Percentiles rank a stretch among this genome's conserved stretches.
Conservation (phyloP, 768 basidiomycete genomes). For the Termitomyces sp. region DNA sequence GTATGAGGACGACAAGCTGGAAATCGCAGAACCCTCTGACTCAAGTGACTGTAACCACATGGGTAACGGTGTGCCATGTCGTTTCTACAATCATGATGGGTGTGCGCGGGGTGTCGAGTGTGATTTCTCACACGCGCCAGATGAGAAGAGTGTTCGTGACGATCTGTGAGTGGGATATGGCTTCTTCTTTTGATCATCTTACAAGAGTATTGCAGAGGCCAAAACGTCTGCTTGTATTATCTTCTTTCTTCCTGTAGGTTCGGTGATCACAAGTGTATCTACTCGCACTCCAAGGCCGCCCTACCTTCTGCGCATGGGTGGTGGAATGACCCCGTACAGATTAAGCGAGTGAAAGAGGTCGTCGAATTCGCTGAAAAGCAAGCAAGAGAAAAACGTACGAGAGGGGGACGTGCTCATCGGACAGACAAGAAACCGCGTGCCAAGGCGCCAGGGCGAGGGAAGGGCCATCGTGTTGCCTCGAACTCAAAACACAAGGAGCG, state of each 20-base stretch:
- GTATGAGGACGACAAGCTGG: slow-evolving; percentile 26
- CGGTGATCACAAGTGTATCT: slow-evolving; percentile 28
- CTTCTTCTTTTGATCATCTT: not conserved
- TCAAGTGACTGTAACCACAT: slow-evolving; percentile 47
- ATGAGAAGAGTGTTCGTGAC: slow-evolving; percentile 48
- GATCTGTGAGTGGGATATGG: slow-evolving; percentile 34
- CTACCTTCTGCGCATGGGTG: slow-evolving; percentile 27
- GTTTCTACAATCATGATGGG: slow-evolving; percentile 50
- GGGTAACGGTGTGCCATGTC: slow-evolving; percentile 48
- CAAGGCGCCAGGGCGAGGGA: slow-evolving; percentile 10
- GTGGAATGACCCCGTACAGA: slow-evolving; percentile 24
- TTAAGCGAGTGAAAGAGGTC: slow-evolving; percentile 14
- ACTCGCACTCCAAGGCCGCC: slow-evolving; percentile 31
- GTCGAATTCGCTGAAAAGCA: slow-evolving; percentile 16
- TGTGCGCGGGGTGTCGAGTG: slow-evolving; percentile 38
- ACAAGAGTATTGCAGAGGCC: slow-evolving; percentile 30
- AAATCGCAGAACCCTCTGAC: slow-evolving; percentile 40
- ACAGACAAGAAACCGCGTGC: slow-evolving; percentile 7
- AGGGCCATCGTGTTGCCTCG: not conserved
- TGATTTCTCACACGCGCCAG: slow-evolving; percentile 46
- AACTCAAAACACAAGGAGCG: slow-evolving; percentile 2
- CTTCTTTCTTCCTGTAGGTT: slow-evolving; percentile 35
- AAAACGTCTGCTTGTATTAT: slow-evolving; percentile 42
- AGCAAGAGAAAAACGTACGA: slow-evolving; percentile 13
- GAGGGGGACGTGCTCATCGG: slow-evolving; percentile 5